Percentiles rank a stretch among this genome's conserved stretches.
These are phyloP conservation scores for Erythrophleum fordii DNA, from an alignment of 306 rosid genomes.

Conservation along the genomic window DNA sequence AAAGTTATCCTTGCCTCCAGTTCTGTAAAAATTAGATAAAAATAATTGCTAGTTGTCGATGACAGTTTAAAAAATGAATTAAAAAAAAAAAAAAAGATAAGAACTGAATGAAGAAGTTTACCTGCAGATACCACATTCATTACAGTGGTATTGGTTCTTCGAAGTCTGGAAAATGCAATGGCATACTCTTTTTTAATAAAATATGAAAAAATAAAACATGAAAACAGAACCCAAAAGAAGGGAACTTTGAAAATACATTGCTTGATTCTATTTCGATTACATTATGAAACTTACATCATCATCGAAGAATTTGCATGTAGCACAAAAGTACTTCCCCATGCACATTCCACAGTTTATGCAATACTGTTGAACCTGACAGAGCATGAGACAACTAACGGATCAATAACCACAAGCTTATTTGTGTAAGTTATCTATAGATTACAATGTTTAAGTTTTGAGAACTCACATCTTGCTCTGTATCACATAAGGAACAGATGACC, in stretches of 20 bases:
- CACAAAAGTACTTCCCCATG: slow-evolving; percentile 85
- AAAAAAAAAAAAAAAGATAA: neutral
- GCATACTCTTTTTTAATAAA: slow-evolving; percentile 1
- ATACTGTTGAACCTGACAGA: slow-evolving; percentile 79
- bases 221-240: slow-evolving; percentile 6
- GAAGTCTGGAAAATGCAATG: slow-evolving; percentile 53
- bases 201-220: neutral
- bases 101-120: slow-evolving; percentile 39
- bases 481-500: slow-evolving; percentile 84
- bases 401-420: neutral
- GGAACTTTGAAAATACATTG: neutral
- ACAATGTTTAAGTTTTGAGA: neutral
- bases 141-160: slow-evolving; percentile 84
- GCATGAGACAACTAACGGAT: slow-evolving; percentile 12
- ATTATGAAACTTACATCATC: slow-evolving; percentile 66
- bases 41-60: neutral
- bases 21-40: slow-evolving; percentile 50
- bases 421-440: neutral
- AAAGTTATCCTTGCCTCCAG: slow-evolving; percentile 80
- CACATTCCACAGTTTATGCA: slow-evolving; percentile 79
- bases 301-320: slow-evolving; percentile 81
- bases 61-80: neutral
- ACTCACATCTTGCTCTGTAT: slow-evolving; percentile 83
- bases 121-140: slow-evolving; percentile 96
- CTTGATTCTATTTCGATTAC: neutral